Conservation (phyloP, 1,284 basidiomycete species). For the Pyrrhoderma noxium region DNA sequence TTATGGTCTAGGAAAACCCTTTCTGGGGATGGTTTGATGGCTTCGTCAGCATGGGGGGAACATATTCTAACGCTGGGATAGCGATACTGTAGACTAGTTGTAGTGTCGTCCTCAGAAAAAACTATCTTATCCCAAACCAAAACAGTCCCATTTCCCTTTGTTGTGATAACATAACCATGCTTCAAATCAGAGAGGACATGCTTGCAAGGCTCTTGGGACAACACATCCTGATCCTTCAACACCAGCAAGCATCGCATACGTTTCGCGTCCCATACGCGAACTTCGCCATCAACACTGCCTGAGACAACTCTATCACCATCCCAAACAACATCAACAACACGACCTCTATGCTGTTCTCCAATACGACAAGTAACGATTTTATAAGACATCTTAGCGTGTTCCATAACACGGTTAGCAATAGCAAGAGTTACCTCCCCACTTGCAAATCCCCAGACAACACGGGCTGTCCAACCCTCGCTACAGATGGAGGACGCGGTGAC, state of each 20-base stretch:
- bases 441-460: slow-evolving; percentile 70
- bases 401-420: slow-evolving; percentile 50
- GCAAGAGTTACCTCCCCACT: slow-evolving; percentile 66
- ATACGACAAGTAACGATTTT: slow-evolving; percentile 42
- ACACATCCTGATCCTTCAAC: slow-evolving; percentile 33
- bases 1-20: slow-evolving; percentile 21
- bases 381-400: slow-evolving; percentile 39
- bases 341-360: slow-evolving; percentile 52
- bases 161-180: slow-evolving; percentile 42
- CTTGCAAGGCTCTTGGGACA: slow-evolving; percentile 41
- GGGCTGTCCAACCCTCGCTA: slow-evolving; percentile 61
- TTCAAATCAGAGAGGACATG: slow-evolving; percentile 39
- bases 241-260: slow-evolving; percentile 53
- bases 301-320: slow-evolving; percentile 41
- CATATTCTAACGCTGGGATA: background rate
- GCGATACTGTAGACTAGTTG: background rate
- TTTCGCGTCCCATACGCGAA: slow-evolving; percentile 66
- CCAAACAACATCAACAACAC: slow-evolving; percentile 48
- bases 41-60: background rate
- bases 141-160: slow-evolving; percentile 47
- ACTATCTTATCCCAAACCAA: slow-evolving; percentile 43
- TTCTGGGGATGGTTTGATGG: background rate
- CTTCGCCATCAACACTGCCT: slow-evolving; percentile 52
- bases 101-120: slow-evolving; percentile 5
- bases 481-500: slow-evolving; percentile 50